Base-by-base conservation (phyloP, 1,284 basidiomycete genomes). In the Marasmius oreades region DNA sequence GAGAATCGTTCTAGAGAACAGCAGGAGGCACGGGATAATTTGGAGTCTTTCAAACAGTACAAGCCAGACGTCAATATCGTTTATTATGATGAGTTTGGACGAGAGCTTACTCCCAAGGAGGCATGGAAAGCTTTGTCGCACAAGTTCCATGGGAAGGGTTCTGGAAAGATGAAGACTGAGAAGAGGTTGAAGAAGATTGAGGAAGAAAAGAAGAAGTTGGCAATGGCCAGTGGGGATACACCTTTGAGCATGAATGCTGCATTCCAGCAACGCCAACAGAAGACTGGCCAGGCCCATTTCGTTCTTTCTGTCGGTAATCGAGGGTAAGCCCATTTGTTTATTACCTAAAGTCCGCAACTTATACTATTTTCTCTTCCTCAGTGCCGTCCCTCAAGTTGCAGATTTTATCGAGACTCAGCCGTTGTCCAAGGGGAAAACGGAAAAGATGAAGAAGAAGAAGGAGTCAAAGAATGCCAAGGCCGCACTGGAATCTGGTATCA, bases 71-170 rank as follows among this genome's bases (percentile, higher is more conserved):
- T 99, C 64, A 93, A 96, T 62, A 93, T 99, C 67, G 90, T 91
- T 58, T 99, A 99, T 72, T 90, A 96, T 63, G 97, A 99, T 70
- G 95, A 97, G 72, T 93, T 93, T 68, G 97, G 97, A n/a, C 81
- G 95, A 20, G 72, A 80, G 60, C 78, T 98, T 69, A 92, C 90
- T 23, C 86, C 88, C 33, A 98, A 98, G 78, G 97, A 99, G 74
- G 94, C 95, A 12, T 97, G 95, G 94, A 96, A 96, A 74, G 92
- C 91, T 22, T 76, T 97, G 52, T 93, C 90, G 53, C 95, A 98
- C 72, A 92, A 93, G 68, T 97, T 97, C 83, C 95, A 98, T 64
- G 95, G 95, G 36, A 97, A 97, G 72, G 92, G 92, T 1, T 90
- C 88, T 1, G 95, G 95, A 5, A 90, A 88, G 74, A 92, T 91